Conservation (phyloP, 2,329 filamentous ascomycete species). For the Cadophora sp. region DNA sequence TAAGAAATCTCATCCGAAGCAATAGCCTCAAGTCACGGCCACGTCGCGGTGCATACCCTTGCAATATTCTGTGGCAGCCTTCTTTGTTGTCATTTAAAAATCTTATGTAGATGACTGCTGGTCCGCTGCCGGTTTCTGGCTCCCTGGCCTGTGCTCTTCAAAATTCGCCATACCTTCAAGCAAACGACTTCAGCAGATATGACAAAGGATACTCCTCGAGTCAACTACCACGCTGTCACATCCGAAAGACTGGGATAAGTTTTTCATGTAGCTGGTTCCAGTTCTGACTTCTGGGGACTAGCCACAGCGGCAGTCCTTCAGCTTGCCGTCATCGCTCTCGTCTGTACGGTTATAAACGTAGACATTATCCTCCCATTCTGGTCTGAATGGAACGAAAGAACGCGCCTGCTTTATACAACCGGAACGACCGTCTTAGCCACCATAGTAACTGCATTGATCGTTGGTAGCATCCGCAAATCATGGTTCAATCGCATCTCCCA, state of each 20-base stretch:
- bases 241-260: background rate
- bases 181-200: background rate
- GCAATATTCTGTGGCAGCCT: background rate
- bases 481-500: background rate
- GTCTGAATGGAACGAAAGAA: background rate
- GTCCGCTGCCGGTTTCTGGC: no score
- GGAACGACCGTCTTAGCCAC: background rate
- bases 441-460: background rate
- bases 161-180: background rate
- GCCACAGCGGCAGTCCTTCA: background rate
- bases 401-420: background rate
- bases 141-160: background rate
- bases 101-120: no score
- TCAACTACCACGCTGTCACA: background rate
- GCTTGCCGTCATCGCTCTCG: background rate
- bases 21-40: background rate
- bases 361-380: background rate
- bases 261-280: background rate
- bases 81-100: no score
- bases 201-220: background rate
- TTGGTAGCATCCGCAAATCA: background rate
- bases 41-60: background rate
- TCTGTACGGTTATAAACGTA: background rate
- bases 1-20: background rate
- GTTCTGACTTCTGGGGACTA: background rate